These are phyloP conservation scores for Thielaviopsis punctulata DNA, from an alignment of 2,329 filamentous ascomycete species.

Conservation along the genomic window DNA sequence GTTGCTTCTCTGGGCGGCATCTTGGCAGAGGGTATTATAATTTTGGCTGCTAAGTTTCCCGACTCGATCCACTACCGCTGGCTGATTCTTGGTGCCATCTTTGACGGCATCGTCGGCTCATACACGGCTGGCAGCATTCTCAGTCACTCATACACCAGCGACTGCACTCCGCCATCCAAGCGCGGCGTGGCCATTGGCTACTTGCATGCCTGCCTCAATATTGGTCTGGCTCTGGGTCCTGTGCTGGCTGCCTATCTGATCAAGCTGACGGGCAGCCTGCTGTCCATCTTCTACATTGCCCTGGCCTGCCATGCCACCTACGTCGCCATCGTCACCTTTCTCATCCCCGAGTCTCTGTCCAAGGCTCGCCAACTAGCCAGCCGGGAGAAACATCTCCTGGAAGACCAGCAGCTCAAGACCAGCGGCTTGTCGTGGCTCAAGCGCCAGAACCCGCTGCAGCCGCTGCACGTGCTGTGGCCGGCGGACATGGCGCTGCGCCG, in stretches of 20 bases:
- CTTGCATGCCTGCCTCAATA: constrained; percentile 76
- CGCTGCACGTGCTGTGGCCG: constrained; percentile 40
- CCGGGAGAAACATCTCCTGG: constrained; percentile 44
- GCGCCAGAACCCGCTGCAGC: constrained; percentile 51
- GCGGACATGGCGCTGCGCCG: constrained; percentile 43
- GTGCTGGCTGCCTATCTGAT: constrained; percentile 67
- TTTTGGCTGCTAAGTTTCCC: constrained; percentile 60
- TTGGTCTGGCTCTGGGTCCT: constrained; percentile 76
- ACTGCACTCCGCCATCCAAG: constrained; percentile 67
- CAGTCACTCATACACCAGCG: constrained; percentile 72
- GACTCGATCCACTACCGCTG: constrained; percentile 58
- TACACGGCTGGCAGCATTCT: constrained; percentile 68
- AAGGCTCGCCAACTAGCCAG: constrained; percentile 53
- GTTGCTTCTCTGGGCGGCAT: constrained; percentile 61
- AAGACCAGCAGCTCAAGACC: constrained; percentile 18
- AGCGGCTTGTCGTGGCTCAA: constrained; percentile 17
- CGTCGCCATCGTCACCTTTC: constrained; percentile 49
- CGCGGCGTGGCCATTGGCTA: constrained; percentile 76
- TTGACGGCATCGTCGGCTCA: constrained; percentile 75
- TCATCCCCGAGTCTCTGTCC: constrained; percentile 74
- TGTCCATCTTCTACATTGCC: constrained; percentile 74
- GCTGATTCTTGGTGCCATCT: constrained; percentile 56
- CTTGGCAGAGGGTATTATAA: constrained; percentile 55
- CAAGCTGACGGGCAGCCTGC: constrained; percentile 52
- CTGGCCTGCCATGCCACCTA: constrained; percentile 58